These are phyloP conservation scores for Cordyceps cateniannulata DNA, from an alignment of 2,329 filamentous ascomycete species.

Conservation along the genomic window DNA sequence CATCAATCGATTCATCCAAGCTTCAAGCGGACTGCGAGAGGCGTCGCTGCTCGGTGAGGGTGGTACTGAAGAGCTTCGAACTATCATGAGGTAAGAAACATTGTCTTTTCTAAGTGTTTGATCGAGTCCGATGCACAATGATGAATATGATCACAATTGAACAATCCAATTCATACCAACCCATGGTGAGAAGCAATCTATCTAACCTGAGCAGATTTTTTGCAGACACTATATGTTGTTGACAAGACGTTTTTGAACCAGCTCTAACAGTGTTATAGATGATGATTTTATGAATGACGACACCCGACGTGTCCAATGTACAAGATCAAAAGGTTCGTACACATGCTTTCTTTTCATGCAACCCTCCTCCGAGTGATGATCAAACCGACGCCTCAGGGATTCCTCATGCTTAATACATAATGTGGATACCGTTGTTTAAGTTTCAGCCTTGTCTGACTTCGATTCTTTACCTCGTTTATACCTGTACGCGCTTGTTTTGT, in stretches of 20 bases:
- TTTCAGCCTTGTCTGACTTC: slow-evolving; percentile 65
- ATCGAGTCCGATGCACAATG: slow-evolving; percentile 25
- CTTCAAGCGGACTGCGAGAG: neutral
- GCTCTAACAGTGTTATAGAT: slow-evolving; percentile 17
- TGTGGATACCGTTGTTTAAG: slow-evolving; percentile 56
- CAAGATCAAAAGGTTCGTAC: slow-evolving; percentile 41
- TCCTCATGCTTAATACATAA: slow-evolving; percentile 61
- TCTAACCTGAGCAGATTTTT: slow-evolving; percentile 43
- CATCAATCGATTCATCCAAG: neutral
- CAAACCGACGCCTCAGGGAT: slow-evolving; percentile 57
- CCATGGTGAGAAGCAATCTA: slow-evolving; percentile 49
- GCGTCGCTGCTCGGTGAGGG: neutral
- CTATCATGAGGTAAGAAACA: slow-evolving; percentile 6
- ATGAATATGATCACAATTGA: slow-evolving; percentile 33
- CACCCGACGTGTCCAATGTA: neutral
- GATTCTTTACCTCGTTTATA: slow-evolving; percentile 22
- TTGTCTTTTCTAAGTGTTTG: neutral
- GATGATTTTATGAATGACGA: slow-evolving; percentile 5
- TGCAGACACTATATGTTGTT: slow-evolving; percentile 12
- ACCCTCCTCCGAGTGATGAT: slow-evolving; percentile 47
- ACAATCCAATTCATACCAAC: slow-evolving; percentile 59
- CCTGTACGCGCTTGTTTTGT: slow-evolving; percentile 8
- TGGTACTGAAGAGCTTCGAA: neutral
- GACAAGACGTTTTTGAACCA: neutral
- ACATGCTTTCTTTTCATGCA: slow-evolving; percentile 7